A percentile compares a stretch with the other conserved stretches of the same genome.
phyloP scores from a whole-genome alignment of 306 rosid genomes.

The Delonix regia region DNA sequence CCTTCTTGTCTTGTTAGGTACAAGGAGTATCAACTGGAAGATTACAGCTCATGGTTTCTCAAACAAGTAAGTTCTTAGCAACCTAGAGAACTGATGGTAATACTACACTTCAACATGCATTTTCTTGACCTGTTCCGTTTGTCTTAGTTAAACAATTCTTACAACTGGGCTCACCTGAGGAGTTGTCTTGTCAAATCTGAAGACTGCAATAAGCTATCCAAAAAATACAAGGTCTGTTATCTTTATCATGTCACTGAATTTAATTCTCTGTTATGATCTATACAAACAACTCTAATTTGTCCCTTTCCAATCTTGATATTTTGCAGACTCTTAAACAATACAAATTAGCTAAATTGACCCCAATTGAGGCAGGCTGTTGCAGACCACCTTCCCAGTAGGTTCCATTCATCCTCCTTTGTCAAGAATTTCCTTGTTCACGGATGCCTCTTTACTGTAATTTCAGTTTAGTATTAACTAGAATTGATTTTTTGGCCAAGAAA shows the following conservation, averaged over 20 bases:
- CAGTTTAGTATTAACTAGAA: conserved; percentile 12
- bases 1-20: conserved; percentile 61
- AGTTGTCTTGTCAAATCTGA: conserved; percentile 86
- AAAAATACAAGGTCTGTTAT: conserved; percentile 70
- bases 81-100: conserved; percentile 12
- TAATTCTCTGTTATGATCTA: conserved; percentile 15
- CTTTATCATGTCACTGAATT: conserved; percentile 21
- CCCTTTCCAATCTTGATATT: conserved; percentile 10
- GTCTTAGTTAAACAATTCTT: conserved; percentile 80
- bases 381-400: conserved; percentile 93
- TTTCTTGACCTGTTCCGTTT: conserved; percentile 27
- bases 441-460: conserved; percentile 22
- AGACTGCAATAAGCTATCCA: conserved; percentile 75
- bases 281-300: not conserved
- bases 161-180: conserved; percentile 76
- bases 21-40: conserved; percentile 93
- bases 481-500: conserved; percentile 25
- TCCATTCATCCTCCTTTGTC: conserved; percentile 17
- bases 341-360: conserved; percentile 74
- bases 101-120: conserved; percentile 1
- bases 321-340: conserved; percentile 76
- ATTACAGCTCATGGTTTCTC: conserved; percentile 91
- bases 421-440: not conserved
- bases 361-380: conserved; percentile 94
- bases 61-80: conserved; percentile 61